Evolutionary conservation across 352 stramenopile genomes (phyloP), one percentile per base, ranked within the genome.

Genomic region (Phytophthora vignae): DNA sequence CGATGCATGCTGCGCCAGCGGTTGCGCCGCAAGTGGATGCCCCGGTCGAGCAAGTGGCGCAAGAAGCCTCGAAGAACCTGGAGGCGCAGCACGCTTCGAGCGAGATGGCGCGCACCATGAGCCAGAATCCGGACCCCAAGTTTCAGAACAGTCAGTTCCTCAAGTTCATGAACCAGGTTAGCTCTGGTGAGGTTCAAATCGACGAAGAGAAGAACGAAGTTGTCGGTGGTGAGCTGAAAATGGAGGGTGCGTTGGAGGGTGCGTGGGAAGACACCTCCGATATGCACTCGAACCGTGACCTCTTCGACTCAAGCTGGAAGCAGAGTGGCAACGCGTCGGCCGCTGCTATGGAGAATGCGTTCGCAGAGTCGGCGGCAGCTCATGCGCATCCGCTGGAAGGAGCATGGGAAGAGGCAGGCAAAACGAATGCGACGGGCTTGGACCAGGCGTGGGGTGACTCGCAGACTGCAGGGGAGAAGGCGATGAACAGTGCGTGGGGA

Each of bases 111-210:
- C 81, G 76, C 40, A 87, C 84, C 4, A 93, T 96, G 88, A 84
- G 79, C 57, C 85, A 94, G 69, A 93, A 93, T 68, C 76, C 76
- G 9, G 84, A 95, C 64, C 79, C 85, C 2, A 93, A 93, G 70
- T 96, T 79, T 67, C 87, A 96, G 69, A 90, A 94, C 62, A 96
- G 90, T 75, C 84, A 96, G 58, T 96, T 96, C 61, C 75, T 95
- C 50, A 76, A 94, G 68, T 96, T 96, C 57, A 94, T 96, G 88
- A 85, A 94, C 62, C 79, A 95, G 65, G 83, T 96, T 38, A 82
- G 85, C 55, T 74, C 70, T 5, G 90, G 90, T 33, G 78, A 92
- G 69, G 83, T 94, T 6, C 84, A 91, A 66, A 78, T 96, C 9
- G 82, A 94, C 64, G 90, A 96, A 60, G 84, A 86, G 53, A 90